Evolutionary conservation across 352 stramenopile species (phyloP).

Genomic region (Phytophthora crassamura): DNA sequence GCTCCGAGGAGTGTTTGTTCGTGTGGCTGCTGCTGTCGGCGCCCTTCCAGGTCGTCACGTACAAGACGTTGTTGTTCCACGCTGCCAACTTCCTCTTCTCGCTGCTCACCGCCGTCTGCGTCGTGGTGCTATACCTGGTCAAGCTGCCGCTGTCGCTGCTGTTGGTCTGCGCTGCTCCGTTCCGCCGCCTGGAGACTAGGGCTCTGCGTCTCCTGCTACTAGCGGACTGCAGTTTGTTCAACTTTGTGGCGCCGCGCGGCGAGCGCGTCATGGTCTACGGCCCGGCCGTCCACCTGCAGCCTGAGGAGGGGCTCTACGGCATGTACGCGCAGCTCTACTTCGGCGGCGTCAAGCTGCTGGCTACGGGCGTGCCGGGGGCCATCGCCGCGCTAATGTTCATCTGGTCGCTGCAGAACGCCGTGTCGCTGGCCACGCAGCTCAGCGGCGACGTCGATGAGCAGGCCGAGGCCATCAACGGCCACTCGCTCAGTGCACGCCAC

Average conservation of each 20-base stretch:
- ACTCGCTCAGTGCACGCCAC: slow-evolving; percentile 29
- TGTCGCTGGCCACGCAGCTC: slow-evolving; percentile 24
- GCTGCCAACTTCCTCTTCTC: slow-evolving; percentile 56
- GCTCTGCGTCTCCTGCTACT: slow-evolving; percentile 48
- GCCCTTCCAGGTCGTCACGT: slow-evolving; percentile 62
- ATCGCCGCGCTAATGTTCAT: slow-evolving; percentile 53
- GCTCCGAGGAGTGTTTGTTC: slow-evolving; percentile 54
- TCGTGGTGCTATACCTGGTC: slow-evolving; percentile 29
- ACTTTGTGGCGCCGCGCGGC: slow-evolving; percentile 52
- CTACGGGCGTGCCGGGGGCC: slow-evolving; percentile 49
- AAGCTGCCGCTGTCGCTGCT: slow-evolving; percentile 29
- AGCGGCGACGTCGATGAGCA: neutral
- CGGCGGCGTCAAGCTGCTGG: slow-evolving; percentile 55
- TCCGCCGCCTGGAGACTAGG: slow-evolving; percentile 37
- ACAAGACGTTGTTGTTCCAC: slow-evolving; percentile 69
- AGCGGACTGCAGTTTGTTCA: slow-evolving; percentile 62
- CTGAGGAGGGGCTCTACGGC: slow-evolving; percentile 41
- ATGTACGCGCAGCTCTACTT: slow-evolving; percentile 71
- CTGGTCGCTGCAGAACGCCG: slow-evolving; percentile 52
- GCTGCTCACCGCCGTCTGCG: slow-evolving; percentile 35
- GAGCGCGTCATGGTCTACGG: slow-evolving; percentile 65
- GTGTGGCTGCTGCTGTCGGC: slow-evolving; percentile 59
- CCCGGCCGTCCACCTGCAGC: slow-evolving; percentile 38
- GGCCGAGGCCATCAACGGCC: slow-evolving; percentile 18
- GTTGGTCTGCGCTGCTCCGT: slow-evolving; percentile 1